Evolutionary conservation across 495 filamentous ascomycete species (phyloP).

Genomic region (Rhizodiscina lignyota): DNA sequence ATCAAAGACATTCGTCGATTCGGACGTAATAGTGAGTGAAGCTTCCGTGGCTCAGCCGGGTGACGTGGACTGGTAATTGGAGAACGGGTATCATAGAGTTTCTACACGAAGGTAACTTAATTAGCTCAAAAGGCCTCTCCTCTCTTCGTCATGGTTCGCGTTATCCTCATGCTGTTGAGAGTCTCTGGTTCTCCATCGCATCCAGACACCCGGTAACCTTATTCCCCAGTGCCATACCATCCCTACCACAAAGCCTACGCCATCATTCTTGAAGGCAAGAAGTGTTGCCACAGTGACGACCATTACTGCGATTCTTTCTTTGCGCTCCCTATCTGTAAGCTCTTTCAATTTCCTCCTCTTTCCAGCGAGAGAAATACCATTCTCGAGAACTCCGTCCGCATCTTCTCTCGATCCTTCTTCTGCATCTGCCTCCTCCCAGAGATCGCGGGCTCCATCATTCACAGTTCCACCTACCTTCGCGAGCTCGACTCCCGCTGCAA

Average conservation of each 20-base stretch:
- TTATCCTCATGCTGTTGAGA: no score
- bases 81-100: no score
- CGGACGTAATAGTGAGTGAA: no score
- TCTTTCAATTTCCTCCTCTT: slow-evolving; percentile 11
- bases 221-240: slow-evolving; percentile 47
- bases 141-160: no score
- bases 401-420: slow-evolving; percentile 15
- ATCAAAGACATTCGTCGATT: no score
- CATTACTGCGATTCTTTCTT: slow-evolving; percentile 71
- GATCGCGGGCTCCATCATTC: slow-evolving; percentile 53
- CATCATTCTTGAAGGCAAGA: slow-evolving; percentile 80
- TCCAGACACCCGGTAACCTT: slow-evolving; percentile 17
- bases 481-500: slow-evolving; percentile 76
- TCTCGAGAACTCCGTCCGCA: slow-evolving; percentile 1
- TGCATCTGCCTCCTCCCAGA: slow-evolving; percentile 26
- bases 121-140: no score
- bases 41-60: no score
- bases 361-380: not conserved
- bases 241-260: slow-evolving; percentile 69
- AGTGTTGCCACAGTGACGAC: slow-evolving; percentile 65
- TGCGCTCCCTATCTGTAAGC: slow-evolving; percentile 42
- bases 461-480: slow-evolving; percentile 68
- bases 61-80: no score
- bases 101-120: no score
- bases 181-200: no score